Base-by-base conservation (phyloP, 352 stramenopile species). In the Globisporangium yorkense region DNA sequence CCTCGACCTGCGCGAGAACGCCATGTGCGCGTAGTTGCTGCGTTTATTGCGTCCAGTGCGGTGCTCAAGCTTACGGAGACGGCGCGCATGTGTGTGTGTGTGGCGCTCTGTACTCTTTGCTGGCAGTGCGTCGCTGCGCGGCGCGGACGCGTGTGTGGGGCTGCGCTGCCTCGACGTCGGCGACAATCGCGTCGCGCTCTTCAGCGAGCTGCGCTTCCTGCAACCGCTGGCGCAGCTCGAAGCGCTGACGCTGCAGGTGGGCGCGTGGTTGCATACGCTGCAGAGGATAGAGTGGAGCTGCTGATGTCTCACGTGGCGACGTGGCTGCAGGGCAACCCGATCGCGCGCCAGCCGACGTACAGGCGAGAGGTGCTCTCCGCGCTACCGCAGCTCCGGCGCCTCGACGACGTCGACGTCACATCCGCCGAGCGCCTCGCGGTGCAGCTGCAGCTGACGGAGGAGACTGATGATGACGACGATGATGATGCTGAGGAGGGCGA, bases 131-230 rank as follows among this genome's bases (percentile, higher is more conserved):
- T 88, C 75, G 24, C 61, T 92, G 18, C 63, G 62, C 24, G 60
- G 70, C 43, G 63, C 84, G 12, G 39, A 48, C 0, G 41, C 35
- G 4, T 88, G 71, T 29, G 21, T 13, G 2, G 33, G 56, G 0
- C 63, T 88, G 51, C 64, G 71, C 51, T 71, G 59, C 10, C 61
- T 89, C n/a, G 71, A 84, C 29, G 51, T 66, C 1, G 63, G 67
- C 2, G 57, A 62, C 29, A 92, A 92, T 43, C 62, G 54, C 39
- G 63, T 89, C 41, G 52, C 60, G 43, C 59, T 87, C 43, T 63
- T 88, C 47, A 79, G 77, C 24, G 77, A 92, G 50, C 56, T 91
- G 54, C 68, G 70, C 29, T 73, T 72, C 44, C 57, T 91, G 31
- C 66, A 77, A 54, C n/a, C 68, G n/a, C 66, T 89, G 15, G 35